A percentile compares a stretch with the other conserved stretches of the same genome.
These are phyloP conservation scores for Cyberlindnera maritima DNA, from an alignment of 805 yeast species.

Conservation along the genomic window DNA sequence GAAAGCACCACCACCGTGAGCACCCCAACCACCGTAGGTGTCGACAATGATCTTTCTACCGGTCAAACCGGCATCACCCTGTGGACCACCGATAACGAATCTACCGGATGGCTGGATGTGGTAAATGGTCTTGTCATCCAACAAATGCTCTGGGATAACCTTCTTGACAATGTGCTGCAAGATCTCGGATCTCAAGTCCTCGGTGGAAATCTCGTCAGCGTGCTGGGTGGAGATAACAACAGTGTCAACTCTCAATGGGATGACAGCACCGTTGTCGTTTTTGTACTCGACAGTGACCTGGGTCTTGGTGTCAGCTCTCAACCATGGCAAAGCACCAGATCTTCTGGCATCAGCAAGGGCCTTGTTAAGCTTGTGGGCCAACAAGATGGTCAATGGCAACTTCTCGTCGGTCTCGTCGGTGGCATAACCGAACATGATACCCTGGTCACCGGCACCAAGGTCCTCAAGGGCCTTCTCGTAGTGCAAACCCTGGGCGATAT, in stretches of 20 bases:
- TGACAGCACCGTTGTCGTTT: slow-evolving; percentile 91
- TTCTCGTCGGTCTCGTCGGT: slow-evolving; percentile 98
- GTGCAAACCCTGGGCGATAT: slow-evolving; percentile 99
- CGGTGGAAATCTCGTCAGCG: slow-evolving; percentile 93
- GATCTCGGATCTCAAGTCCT: slow-evolving; percentile 80
- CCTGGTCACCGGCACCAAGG: slow-evolving; percentile 99
- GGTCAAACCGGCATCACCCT: slow-evolving; percentile 99
- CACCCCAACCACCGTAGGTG: slow-evolving; percentile 99
- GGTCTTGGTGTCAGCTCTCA: slow-evolving; percentile 99
- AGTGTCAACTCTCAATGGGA: slow-evolving; percentile 96
- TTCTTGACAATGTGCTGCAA: slow-evolving; percentile 79
- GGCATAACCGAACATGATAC: slow-evolving; percentile 99
- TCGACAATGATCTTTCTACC: slow-evolving; percentile 99
- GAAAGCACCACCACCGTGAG: slow-evolving; percentile 99
- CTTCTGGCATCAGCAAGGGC: slow-evolving; percentile 98
- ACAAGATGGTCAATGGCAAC: slow-evolving; percentile 89
- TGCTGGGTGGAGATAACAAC: slow-evolving; percentile 97
- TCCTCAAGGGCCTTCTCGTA: slow-evolving; percentile 94
- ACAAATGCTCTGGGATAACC: slow-evolving; percentile 85
- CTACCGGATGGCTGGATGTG: slow-evolving; percentile 99
- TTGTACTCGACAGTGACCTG: slow-evolving; percentile 98
- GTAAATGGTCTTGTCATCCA: slow-evolving; percentile 93
- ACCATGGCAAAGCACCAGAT: slow-evolving; percentile 90
- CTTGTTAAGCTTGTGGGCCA: slow-evolving; percentile 94
- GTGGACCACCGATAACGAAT: slow-evolving; percentile 99